Evolutionary conservation across 768 basidiomycete genomes (phyloP).

Genomic region (Mycena rebaudengoi): DNA sequence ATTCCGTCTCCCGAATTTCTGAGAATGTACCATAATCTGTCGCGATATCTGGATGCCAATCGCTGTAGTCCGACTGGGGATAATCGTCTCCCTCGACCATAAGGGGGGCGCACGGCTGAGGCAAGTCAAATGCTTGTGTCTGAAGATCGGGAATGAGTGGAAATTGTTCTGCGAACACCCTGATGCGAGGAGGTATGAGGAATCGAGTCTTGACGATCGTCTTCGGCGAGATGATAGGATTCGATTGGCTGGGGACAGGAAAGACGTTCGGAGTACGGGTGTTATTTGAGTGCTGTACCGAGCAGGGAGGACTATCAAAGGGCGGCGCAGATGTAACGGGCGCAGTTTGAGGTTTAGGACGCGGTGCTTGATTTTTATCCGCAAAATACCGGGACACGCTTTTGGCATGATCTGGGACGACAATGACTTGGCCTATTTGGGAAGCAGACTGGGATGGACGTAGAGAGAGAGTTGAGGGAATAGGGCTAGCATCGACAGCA

Average conservation of each 20-base stretch:
- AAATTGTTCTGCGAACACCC: slow-evolving; percentile 18
- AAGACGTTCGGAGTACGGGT: neutral
- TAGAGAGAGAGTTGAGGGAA: slow-evolving; percentile 35
- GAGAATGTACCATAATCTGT: neutral
- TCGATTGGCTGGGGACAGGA: neutral
- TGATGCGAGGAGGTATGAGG: slow-evolving; percentile 7
- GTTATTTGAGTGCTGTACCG: neutral
- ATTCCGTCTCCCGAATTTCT: neutral
- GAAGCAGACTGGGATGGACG: slow-evolving; percentile 67
- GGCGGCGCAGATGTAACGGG: neutral
- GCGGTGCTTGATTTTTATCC: slow-evolving; percentile 8
- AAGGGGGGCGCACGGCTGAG: neutral
- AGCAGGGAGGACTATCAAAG: neutral
- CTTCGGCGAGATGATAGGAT: neutral
- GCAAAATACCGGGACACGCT: slow-evolving; percentile 31
- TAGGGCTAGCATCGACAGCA: neutral
- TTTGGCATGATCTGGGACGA: neutral
- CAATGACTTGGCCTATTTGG: slow-evolving; percentile 42
- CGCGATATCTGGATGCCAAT: no score
- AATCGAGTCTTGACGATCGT: slow-evolving; percentile 8
- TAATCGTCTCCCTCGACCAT: neutral
- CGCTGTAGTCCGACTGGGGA: no score
- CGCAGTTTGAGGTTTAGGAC: neutral
- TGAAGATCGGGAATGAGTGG: neutral
- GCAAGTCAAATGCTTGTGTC: neutral